Conservation (phyloP, 75 land plant species). For the Gnetum montanum region DNA sequence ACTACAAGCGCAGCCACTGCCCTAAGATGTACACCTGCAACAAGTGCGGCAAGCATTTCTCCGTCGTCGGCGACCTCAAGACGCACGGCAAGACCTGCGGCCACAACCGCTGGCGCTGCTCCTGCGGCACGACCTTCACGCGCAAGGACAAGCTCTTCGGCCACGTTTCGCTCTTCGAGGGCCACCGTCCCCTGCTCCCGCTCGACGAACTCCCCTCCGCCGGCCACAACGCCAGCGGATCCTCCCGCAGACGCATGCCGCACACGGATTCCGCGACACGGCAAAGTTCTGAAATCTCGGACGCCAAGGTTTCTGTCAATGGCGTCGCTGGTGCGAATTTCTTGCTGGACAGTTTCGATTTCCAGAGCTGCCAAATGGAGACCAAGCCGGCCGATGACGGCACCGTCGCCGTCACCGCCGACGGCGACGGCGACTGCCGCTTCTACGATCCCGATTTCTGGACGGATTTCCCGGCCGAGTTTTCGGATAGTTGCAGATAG, state of each 20-base stretch:
- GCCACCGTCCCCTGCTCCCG: conserved; percentile 52
- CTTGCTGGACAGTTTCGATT: too few species aligned
- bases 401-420: neutral
- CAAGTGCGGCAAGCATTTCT: conserved; percentile 61
- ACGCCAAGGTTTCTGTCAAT: too few species aligned
- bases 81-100: conserved; percentile 78
- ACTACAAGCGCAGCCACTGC: conserved; percentile 86
- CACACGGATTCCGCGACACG: too few species aligned
- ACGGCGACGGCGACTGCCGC: neutral
- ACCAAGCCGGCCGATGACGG: neutral
- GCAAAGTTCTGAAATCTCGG: too few species aligned
- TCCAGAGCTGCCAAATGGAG: too few species aligned
- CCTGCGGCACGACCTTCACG: conserved; percentile 83
- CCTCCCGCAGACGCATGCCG: too few species aligned
- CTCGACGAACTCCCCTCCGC: neutral
- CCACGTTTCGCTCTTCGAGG: conserved; percentile 69
- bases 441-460: neutral
- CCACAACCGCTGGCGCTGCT: conserved; percentile 58
- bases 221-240: neutral
- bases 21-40: conserved; percentile 82
- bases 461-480: neutral
- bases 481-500: neutral
- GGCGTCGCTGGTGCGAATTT: too few species aligned
- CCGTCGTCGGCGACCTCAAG: conserved; percentile 70
- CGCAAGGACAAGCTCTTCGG: conserved; percentile 90